Conservation (phyloP, 257 asterid species). For the Scutellaria barbata region DNA sequence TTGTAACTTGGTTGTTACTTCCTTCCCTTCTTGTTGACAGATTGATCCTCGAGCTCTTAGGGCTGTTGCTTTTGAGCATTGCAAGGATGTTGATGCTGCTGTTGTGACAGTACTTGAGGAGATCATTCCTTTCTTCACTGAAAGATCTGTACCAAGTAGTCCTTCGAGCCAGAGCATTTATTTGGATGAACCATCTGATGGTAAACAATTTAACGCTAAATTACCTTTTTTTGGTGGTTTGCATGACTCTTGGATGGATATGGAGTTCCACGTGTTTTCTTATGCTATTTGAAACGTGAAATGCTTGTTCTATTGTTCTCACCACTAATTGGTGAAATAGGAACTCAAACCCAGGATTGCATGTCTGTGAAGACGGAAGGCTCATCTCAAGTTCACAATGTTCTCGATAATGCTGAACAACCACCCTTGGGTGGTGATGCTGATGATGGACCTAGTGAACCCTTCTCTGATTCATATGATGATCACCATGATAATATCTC, state of each 20-base stretch:
- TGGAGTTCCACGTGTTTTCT: conserved; percentile 17
- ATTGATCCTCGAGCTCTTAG: conserved; percentile 72
- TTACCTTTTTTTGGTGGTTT: conserved; percentile 16
- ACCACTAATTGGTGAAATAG: conserved; percentile 18
- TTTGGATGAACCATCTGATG: conserved; percentile 38
- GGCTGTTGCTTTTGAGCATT: conserved; percentile 87
- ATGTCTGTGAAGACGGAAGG: conserved; percentile 13
- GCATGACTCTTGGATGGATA: conserved; percentile 1
- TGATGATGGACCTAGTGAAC: conserved; percentile 33
- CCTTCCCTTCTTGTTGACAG: conserved; percentile 42
- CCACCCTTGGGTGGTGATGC: conserved; percentile 34
- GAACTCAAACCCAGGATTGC: conserved; percentile 23
- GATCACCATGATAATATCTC: conserved; percentile 30
- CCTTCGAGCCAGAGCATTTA: conserved; percentile 36
- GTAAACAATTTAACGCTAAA: conserved; percentile 37
- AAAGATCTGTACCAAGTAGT: conserved; percentile 38
- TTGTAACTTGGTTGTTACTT: conserved; percentile 9
- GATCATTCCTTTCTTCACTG: conserved; percentile 63
- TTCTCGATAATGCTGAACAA: conserved; percentile 26
- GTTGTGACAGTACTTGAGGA: conserved; percentile 70
- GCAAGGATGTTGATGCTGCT: conserved; percentile 69
- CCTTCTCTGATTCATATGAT: conserved; percentile 39
- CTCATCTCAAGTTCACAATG: conserved; percentile 41
- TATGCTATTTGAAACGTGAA: neutral
- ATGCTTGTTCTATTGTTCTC: conserved; percentile 8